Percentiles rank a stretch among this genome's conserved stretches.
These are phyloP conservation scores for Kwoniella bestiolae DNA, from an alignment of 768 basidiomycete genomes.

Conservation along the genomic window DNA sequence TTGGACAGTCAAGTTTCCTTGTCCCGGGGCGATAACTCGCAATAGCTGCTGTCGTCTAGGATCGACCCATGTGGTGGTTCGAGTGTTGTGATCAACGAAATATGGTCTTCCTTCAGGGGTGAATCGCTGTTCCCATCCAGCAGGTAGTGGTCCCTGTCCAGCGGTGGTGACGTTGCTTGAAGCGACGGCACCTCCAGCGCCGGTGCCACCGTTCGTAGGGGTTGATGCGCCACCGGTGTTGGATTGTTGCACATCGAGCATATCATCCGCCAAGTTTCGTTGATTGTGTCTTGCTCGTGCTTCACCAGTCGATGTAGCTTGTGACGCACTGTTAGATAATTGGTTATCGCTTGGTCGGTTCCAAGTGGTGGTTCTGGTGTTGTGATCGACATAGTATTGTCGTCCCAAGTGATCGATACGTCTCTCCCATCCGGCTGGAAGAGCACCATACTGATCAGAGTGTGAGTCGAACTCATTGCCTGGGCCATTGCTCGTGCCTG, in stretches of 20 bases:
- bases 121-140: conserved; percentile 98
- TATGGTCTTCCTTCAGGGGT: conserved; percentile 98
- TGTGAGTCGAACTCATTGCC: conserved; percentile 76
- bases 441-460: conserved; percentile 88
- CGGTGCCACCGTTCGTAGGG: conserved; percentile 38
- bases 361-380: conserved; percentile 97
- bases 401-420: conserved; percentile 94
- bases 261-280: conserved; percentile 58
- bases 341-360: conserved; percentile 83
- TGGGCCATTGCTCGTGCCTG: conserved; percentile 63
- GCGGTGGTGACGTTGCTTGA: conserved; percentile 64
- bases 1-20: conserved; percentile 76
- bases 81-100: conserved; percentile 98
- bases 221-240: conserved; percentile 36
- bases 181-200: conserved; percentile 42
- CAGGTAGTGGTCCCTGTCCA: conserved; percentile 84
- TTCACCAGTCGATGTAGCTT: conserved; percentile 54
- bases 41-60: conserved; percentile 95
- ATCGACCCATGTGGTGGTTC: conserved; percentile 99
- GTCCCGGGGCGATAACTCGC: conserved; percentile 94
- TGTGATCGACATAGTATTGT: conserved; percentile 99
- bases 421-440: conserved; percentile 94
- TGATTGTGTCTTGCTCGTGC: conserved; percentile 57
- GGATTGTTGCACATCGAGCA: conserved; percentile 51
- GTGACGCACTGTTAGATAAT: conserved; percentile 68